Evolutionary conservation across 495 filamentous ascomycete species (phyloP).

Genomic region (Penicillium canescens): DNA sequence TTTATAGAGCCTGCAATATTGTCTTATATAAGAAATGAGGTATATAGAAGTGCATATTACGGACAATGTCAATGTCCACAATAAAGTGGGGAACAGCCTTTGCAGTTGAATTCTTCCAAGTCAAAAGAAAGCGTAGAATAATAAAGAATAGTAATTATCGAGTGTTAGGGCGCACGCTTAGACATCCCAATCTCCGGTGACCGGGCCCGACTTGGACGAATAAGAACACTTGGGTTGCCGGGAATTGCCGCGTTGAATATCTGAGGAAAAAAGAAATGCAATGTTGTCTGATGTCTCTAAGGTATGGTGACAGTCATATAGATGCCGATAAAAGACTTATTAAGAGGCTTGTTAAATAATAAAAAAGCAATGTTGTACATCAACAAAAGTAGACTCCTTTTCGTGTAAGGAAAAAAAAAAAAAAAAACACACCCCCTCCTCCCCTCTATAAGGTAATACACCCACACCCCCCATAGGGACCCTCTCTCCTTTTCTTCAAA

Average conservation of each 20-base stretch:
- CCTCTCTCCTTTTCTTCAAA: slow-evolving; percentile 21
- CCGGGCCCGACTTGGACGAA: slow-evolving; percentile 17
- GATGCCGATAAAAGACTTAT: not conserved
- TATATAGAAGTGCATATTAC: not conserved
- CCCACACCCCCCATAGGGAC: slow-evolving; percentile 19
- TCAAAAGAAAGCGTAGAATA: not conserved
- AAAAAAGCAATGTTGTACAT: not conserved
- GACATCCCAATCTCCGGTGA: slow-evolving; percentile 26
- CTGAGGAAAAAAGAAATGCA: not conserved
- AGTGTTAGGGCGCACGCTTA: slow-evolving; percentile 16
- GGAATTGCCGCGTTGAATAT: slow-evolving; percentile 21
- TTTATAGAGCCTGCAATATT: no score
- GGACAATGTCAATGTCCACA: slow-evolving; percentile 3
- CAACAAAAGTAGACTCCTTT: not conserved
- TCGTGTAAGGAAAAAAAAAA: not conserved
- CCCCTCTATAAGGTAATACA: slow-evolving; percentile 12
- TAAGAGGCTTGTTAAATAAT: no score
- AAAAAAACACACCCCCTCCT: slow-evolving; percentile 11
- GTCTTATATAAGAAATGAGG: no score
- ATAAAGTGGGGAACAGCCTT: not conserved
- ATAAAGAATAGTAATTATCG: not conserved
- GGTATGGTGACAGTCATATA: no score
- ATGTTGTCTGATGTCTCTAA: not conserved
- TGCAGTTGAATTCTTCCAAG: no score
- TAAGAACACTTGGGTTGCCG: slow-evolving; percentile 12